Evolutionary conservation across 164 flowering plant genomes (phyloP).

Genomic region (Nelumbo lutea): DNA sequence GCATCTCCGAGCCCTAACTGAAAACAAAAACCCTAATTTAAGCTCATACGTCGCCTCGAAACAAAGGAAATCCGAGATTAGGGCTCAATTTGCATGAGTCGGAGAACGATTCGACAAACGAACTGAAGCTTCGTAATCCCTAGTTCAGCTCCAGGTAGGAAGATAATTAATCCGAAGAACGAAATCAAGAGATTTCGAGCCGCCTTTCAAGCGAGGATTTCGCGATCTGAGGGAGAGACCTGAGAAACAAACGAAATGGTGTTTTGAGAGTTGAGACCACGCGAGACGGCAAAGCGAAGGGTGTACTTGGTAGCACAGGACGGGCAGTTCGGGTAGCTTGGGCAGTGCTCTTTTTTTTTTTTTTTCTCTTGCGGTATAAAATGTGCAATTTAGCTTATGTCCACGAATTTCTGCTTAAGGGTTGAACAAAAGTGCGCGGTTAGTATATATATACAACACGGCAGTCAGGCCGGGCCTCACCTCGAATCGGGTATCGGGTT

Average conservation of each 20-base stretch:
- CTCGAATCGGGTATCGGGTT: too few species aligned
- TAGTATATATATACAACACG: too few species aligned
- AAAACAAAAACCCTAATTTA: conserved; percentile 4
- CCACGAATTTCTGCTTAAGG: too few species aligned
- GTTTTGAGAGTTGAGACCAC: conserved; percentile 5
- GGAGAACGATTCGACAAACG: conserved; percentile 8
- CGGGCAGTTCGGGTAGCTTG: conserved; percentile 42
- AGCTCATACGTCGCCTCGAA: neutral
- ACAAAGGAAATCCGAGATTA: neutral
- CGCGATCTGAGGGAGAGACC: conserved; percentile 25
- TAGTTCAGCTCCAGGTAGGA: conserved; percentile 12
- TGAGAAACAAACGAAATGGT: neutral
- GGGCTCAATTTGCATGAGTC: neutral
- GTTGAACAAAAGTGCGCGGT: too few species aligned
- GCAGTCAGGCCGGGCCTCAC: too few species aligned
- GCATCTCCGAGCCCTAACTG: conserved; percentile 1
- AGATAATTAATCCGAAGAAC: neutral
- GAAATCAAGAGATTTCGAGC: conserved; percentile 4
- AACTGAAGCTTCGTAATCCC: conserved; percentile 19
- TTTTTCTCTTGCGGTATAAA: too few species aligned
- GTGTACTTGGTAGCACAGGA: conserved; percentile 31
- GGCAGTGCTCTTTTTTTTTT: conserved; percentile 7
- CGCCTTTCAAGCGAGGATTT: conserved; percentile 12
- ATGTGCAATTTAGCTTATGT: too few species aligned
- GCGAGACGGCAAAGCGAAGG: conserved; percentile 28